Evolutionary conservation across 2,329 filamentous ascomycete genomes (phyloP), one percentile per base, ranked within the genome.

Genomic region (Chrysosporium keratinophilum): DNA sequence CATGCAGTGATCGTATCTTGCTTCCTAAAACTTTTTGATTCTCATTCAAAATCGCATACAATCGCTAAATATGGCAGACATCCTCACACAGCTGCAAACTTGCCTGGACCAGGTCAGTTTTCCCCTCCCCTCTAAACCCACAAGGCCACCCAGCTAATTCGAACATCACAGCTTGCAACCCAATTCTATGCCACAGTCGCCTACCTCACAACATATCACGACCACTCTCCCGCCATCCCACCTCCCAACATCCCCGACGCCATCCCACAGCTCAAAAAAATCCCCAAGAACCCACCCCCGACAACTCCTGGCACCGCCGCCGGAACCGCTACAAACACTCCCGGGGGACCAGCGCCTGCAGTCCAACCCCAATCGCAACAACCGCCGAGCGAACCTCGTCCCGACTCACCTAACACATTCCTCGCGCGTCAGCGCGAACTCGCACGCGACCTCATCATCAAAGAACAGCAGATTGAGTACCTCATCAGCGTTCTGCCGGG

Each of bases 121-220:
- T 51, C 17, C 33, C 14, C 34, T 43, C 37, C 39, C 9, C 39
- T 19, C 39, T 17, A 41, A 41, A 10, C 14, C 7, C 39, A 9
- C 39, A 41, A 41, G 1, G 15, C 15, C 23, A 46, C n/a, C 3
- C 14, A 37, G 34, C 41, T 37, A 46, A 51, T 23, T 15, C 34
- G 35, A 17, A 11, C 33, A 47, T 35, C 54, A 74, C 54, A 74
- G 71, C 70, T 76, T 33, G 71, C 72, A 62, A 76, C 72, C 46
- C 74, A 76, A 67, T 74, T 75, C 69, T 76, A 75, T 64, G 72
- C 74, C 52, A 75, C 73, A 33, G 65, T 76, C 54, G 69, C 71
- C 64, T 76, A 76, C 61, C 66, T 76, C 54, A 70, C 64, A 52
- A 71, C 66, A 54, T 74, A 73, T 64, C 72, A 71, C 63, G 73